Evolutionary conservation across 108 stramenopile genomes (phyloP).

Genomic region (Cylindrotheca fusiformis): DNA sequence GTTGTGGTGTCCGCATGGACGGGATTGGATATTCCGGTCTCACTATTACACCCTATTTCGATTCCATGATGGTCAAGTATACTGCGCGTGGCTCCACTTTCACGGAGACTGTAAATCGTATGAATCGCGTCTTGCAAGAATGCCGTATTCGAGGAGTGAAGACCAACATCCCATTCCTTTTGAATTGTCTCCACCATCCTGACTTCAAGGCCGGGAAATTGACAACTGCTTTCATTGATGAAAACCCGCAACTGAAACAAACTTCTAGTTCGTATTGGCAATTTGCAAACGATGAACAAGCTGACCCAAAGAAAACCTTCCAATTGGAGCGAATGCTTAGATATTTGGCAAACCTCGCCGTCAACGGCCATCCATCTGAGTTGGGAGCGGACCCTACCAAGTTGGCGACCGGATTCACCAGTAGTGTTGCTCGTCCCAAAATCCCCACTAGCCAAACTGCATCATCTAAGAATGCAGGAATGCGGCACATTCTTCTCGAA

Average conservation of each 20-base stretch:
- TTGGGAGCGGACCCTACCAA: conserved; percentile 82
- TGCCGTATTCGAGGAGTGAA: conserved; percentile 90
- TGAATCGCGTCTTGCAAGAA: conserved; percentile 85
- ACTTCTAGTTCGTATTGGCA: conserved; percentile 53
- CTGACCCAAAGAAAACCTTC: conserved; percentile 55
- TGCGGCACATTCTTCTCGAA: conserved; percentile 51
- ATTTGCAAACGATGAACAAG: conserved; percentile 66
- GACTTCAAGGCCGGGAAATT: conserved; percentile 83
- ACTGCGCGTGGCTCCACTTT: conserved; percentile 72
- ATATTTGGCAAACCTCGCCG: conserved; percentile 84
- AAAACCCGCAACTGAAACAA: conserved; percentile 67
- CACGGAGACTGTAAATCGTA: conserved; percentile 70
- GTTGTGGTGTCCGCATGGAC: conserved; percentile 90
- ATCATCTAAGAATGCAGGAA: conserved; percentile 9
- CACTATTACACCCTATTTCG: conserved; percentile 88
- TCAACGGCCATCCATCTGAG: conserved; percentile 87
- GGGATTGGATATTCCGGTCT: conserved; percentile 74
- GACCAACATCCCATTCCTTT: conserved; percentile 81
- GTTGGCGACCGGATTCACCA: conserved; percentile 57
- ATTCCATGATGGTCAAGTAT: conserved; percentile 94
- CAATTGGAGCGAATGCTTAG: conserved; percentile 66
- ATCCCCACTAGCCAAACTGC: conserved; percentile 43
- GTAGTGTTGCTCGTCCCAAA: conserved; percentile 86
- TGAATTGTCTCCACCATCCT: conserved; percentile 83
- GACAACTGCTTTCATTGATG: conserved; percentile 88